Evolutionary conservation across 2,329 filamentous ascomycete species (phyloP).

Genomic region (Aureobasidium lini): DNA sequence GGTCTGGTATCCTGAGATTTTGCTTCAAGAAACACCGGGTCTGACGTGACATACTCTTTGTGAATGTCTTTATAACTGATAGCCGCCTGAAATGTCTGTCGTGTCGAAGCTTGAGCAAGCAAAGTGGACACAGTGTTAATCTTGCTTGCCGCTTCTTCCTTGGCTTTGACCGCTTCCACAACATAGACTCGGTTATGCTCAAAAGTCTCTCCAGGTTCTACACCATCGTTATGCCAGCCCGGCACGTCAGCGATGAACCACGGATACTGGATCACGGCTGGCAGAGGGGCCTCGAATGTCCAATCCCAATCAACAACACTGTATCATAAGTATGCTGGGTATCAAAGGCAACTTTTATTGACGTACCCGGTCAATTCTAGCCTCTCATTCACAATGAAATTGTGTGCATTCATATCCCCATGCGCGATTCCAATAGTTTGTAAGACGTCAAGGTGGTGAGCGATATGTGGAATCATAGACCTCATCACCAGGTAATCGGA

Average conservation of each 20-base stretch:
- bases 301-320: slow-evolving; percentile 14
- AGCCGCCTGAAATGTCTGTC: too few relatives aligned
- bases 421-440: not conserved
- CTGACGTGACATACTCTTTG: too few relatives aligned
- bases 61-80: too few relatives aligned
- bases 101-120: too few relatives aligned
- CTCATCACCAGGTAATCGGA: not conserved
- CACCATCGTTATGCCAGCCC: slow-evolving; percentile 12
- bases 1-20: too few relatives aligned
- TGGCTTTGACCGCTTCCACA: not conserved
- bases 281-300: slow-evolving; percentile 6
- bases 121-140: too few relatives aligned
- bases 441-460: not conserved
- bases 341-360: not conserved
- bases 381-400: not conserved
- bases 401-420: not conserved
- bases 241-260: slow-evolving; percentile 14
- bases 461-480: not conserved
- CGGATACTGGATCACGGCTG: slow-evolving; percentile 12
- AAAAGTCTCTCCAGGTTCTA: slow-evolving; percentile 6
- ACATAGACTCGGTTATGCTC: slow-evolving; percentile 13
- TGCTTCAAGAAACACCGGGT: too few relatives aligned
- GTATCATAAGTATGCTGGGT: not conserved
- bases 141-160: not conserved
- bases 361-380: not conserved